Conservation (phyloP, 345 rosid genomes). For the Lepidium sativum region DNA sequence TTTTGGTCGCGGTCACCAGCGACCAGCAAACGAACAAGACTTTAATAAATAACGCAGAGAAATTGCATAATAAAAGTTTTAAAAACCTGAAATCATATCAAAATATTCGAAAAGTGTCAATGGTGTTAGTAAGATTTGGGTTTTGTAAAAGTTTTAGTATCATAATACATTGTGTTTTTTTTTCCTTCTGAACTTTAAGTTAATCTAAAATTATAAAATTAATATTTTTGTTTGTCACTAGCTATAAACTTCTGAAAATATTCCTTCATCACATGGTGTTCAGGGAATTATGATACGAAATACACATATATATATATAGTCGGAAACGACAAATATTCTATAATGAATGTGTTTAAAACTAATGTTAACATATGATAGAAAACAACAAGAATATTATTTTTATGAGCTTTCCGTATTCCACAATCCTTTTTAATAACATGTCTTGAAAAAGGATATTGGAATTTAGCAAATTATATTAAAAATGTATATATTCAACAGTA, state of each 20-base stretch:
- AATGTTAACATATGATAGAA: no score
- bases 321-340: slow-evolving; percentile 16
- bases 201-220: not conserved
- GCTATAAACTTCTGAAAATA: not conserved
- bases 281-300: not conserved
- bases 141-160: not conserved
- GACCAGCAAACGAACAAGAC: no score
- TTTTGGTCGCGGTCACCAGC: no score
- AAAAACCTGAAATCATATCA: not conserved
- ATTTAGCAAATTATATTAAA: no score
- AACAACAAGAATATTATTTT: no score
- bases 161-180: not conserved
- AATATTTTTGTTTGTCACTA: not conserved
- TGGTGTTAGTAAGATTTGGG: not conserved
- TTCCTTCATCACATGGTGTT: slow-evolving; percentile 15
- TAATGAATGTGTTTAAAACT: not conserved
- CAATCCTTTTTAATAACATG: no score
- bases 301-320: not conserved
- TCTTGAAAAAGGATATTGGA: no score
- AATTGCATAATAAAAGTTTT: not conserved
- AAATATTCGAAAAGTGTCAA: not conserved
- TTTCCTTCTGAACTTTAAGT: not conserved
- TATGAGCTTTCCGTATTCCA: no score
- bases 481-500: no score
- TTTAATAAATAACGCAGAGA: no score